Percentiles rank a stretch among this genome's conserved stretches.
Conservation (phyloP, 371 early-diverging fungal species). For the Phascolomyces articulosus region DNA sequence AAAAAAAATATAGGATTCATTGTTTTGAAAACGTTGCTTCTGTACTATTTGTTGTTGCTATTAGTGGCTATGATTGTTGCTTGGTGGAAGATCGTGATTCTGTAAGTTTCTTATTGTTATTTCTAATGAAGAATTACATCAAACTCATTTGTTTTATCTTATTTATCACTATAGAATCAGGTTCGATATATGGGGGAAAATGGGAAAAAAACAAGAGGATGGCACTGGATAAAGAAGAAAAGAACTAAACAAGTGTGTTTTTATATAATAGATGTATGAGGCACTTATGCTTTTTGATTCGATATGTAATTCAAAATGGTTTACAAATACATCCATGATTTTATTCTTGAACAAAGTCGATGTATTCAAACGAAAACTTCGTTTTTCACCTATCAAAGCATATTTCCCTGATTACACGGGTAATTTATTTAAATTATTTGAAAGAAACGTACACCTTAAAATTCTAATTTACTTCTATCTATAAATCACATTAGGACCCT, state of each 20-base stretch:
- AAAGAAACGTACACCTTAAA: no score
- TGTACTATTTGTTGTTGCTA: constrained; percentile 90
- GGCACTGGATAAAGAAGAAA: constrained; percentile 7
- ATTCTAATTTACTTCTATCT: background rate
- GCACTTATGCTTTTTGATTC: constrained; percentile 94
- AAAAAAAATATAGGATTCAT: constrained; percentile 71
- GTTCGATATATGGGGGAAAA: constrained; percentile 14
- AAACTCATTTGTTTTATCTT: background rate
- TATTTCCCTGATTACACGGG: constrained; percentile 92
- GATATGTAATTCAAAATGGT: constrained; percentile 95
- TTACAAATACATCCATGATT: constrained; percentile 90
- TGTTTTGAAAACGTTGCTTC: constrained; percentile 95
- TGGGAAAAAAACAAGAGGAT: background rate
- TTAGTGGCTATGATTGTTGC: constrained; percentile 93
- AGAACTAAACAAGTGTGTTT: background rate
- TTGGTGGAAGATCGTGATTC: constrained; percentile 93
- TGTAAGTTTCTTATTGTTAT: constrained; percentile 49
- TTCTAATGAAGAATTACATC: background rate
- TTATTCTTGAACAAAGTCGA: constrained; percentile 97
- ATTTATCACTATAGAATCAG: constrained; percentile 30
- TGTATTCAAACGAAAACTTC: constrained; percentile 87
- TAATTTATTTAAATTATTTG: no score
- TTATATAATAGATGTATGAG: constrained; percentile 79
- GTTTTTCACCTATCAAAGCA: constrained; percentile 69
- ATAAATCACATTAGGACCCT: constrained; percentile 1